Conservation (phyloP, 495 filamentous ascomycete genomes). For the Daldinia concentrica region DNA sequence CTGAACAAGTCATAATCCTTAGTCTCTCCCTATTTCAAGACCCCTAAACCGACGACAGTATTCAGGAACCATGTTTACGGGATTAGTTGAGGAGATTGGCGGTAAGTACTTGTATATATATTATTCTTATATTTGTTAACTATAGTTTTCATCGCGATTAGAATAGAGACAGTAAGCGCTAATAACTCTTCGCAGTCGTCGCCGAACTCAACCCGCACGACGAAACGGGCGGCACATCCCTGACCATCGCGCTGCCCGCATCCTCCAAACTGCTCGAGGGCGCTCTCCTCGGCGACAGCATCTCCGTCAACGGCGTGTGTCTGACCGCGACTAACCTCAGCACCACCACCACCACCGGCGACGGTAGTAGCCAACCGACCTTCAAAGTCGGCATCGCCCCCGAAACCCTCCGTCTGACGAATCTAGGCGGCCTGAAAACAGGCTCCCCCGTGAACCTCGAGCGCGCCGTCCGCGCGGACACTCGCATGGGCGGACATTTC, state of each 20-base stretch:
- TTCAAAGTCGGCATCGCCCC: conserved; percentile 97
- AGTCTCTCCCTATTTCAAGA: background rate
- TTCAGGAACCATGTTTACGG: conserved; percentile 83
- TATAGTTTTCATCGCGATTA: background rate
- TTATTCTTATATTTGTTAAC: background rate
- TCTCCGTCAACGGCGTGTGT: conserved; percentile 86
- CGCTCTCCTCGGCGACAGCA: conserved; percentile 88
- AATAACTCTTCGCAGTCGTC: conserved; percentile 67
- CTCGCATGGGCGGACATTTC: conserved; percentile 89
- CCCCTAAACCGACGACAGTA: conserved; percentile 10
- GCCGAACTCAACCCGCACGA: conserved; percentile 81
- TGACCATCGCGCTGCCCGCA: conserved; percentile 75
- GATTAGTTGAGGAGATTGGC: conserved; percentile 94
- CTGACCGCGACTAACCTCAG: conserved; percentile 80
- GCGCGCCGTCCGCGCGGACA: conserved; percentile 85
- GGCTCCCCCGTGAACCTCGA: conserved; percentile 82
- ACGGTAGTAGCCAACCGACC: conserved; percentile 18
- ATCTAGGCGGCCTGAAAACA: conserved; percentile 75
- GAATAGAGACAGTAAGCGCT: background rate
- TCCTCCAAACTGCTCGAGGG: conserved; percentile 81
- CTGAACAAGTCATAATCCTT: conserved; percentile 2
- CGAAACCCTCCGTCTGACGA: conserved; percentile 95
- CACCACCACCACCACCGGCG: background rate
- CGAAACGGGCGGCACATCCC: conserved; percentile 82
- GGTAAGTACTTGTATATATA: conserved; percentile 63